Base-by-base conservation (phyloP, 2,329 filamentous ascomycete genomes). In the Sarocladium strictum region DNA sequence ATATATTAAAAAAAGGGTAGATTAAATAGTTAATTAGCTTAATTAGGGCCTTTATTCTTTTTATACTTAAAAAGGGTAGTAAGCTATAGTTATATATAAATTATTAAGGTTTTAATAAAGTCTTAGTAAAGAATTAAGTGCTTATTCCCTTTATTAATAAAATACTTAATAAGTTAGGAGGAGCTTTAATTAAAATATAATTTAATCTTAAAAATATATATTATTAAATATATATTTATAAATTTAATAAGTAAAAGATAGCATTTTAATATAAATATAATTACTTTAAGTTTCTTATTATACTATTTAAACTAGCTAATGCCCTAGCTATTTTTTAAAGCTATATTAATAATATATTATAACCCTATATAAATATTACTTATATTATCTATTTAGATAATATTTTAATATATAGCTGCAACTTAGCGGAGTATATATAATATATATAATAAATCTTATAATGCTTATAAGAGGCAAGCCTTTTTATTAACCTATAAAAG, bases 211-310 rank as follows among this genome's bases (percentile, higher is more conserved):
- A 60, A 29, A 23, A 45, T 56, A 54, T 37, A 3, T 73, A 68
- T 58, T 63, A 73, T 41, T 37, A 60, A 1, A 64, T 72, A 1
- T 26, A 58, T 9, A 70, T 73, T 19, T 59, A 58, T 19, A 23
- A 61, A 58, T 62, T 63, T 5, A 54, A 72, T 33, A 59, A 71
- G 56, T 69, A 58, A 60, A 70, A 66, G 55, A 72, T 58, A 19
- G 61, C 61, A 1, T 74, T 72, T 55, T 23, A 54, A 21, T 71
- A 60, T 1, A 52, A 61, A 24, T 71, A 65, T 56, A 59, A 65
- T 37, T 55, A 60, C 3, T 73, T 59, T 55, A 53, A 74, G 56
- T 73, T 64, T 38, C 41, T 64, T 35, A 61, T 74, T 10, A 64
- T 67, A 56, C 58, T 45, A 10, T 67, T 68, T 59, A 57, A 50